Base-by-base conservation (phyloP, 2,329 filamentous ascomycete genomes). In the Aspergillus sp. region DNA sequence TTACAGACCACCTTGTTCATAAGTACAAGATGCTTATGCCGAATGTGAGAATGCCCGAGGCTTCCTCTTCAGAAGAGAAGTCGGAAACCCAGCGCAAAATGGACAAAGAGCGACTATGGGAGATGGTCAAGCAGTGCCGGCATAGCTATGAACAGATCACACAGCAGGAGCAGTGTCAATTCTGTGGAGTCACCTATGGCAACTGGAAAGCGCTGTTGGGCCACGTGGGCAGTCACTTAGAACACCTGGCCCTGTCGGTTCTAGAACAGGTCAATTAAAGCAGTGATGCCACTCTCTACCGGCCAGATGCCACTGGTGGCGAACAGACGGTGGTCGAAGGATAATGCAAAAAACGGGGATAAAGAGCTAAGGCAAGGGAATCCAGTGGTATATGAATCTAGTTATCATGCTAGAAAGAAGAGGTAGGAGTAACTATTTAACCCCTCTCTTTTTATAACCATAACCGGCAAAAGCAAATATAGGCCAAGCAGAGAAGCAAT, bases 201-300 rank as follows among this genome's bases (percentile, higher is more conserved):
- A 84, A 77, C 24, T 94, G 86, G 86, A 94, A 93, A 69, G 93
- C 93, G 62, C 66, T 94, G 38, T 91, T 84, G 1, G 85, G 91
- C n/a, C 88, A 94, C 60, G 63, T 94, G 53, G 86, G 86, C 30
- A 89, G 89, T 58, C 88, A 95, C 56, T 91, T 95, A 86, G 86
- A 94, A 58, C 78, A 86, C 43, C 82, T 94, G 51, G 84, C 83
- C 48, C 72, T 94, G 51, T 86, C 86, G 0, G 75, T 94, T 20
- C 66, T 93, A 35, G 55, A 59, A 30, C 51, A n/a, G n/a, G n/a
- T n/a, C n/a, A n/a, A n/a, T n/a, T n/a, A n/a, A n/a, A n/a, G n/a
- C n/a, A n/a, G n/a, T n/a, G n/a, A n/a, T n/a, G n/a, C n/a, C n/a
- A n/a, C n/a, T n/a, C n/a, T n/a, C n/a, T n/a, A n/a, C n/a, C n/a